Conservation (phyloP, 2,329 filamentous ascomycete genomes). For the Trichoderma pleuroti region DNA sequence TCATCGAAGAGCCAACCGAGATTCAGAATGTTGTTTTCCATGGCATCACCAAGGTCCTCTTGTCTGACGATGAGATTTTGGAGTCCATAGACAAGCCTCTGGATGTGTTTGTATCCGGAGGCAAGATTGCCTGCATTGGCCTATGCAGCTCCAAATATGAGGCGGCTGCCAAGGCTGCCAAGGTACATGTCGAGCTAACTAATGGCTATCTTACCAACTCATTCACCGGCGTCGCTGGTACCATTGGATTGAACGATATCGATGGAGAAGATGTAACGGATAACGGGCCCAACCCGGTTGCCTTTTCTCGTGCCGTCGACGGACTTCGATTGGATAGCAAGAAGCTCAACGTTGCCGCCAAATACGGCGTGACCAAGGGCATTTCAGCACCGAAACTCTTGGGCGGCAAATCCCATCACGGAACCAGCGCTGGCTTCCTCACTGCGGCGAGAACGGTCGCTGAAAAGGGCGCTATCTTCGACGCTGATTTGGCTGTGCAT, state of each 20-base stretch:
- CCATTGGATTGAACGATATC: constrained; percentile 61
- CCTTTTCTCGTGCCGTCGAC: constrained; percentile 57
- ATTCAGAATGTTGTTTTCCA: constrained; percentile 50
- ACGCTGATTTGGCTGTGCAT: constrained; percentile 53
- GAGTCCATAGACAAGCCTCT: constrained; percentile 36
- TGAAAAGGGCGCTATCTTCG: constrained; percentile 50
- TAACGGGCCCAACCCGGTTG: constrained; percentile 44
- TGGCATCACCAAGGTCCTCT: constrained; percentile 50
- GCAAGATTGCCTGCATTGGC: constrained; percentile 56
- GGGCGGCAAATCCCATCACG: constrained; percentile 44
- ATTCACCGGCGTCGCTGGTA: constrained; percentile 58
- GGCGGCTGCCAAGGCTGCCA: constrained; percentile 35
- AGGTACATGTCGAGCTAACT: constrained; percentile 44
- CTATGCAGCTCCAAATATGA: constrained; percentile 45
- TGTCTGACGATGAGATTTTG: constrained; percentile 41
- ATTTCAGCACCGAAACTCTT: constrained; percentile 53
- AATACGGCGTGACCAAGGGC: constrained; percentile 57
- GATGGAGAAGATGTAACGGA: constrained; percentile 53
- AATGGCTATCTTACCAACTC: constrained; percentile 60
- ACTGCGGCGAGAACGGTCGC: constrained; percentile 48
- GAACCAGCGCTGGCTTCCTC: constrained; percentile 57
- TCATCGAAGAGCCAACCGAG: constrained; percentile 40
- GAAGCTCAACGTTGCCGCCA: constrained; percentile 51
- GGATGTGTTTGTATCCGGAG: constrained; percentile 51
- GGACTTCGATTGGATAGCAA: constrained; percentile 54